phyloP scores from a whole-genome alignment of 1,139 yeast genomes.

The Suhomyces guaymorum region DNA sequence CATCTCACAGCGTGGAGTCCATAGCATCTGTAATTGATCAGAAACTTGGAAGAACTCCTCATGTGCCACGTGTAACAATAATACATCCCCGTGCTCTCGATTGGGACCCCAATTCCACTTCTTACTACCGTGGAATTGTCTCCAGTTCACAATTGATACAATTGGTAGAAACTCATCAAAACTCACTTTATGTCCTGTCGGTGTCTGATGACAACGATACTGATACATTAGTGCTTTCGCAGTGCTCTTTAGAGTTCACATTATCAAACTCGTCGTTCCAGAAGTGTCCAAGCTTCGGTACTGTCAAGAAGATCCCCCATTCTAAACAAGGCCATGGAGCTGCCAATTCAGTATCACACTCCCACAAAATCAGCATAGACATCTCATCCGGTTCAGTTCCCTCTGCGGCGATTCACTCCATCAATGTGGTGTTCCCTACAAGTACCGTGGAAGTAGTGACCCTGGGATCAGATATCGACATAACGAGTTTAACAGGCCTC shows the following conservation, averaged over 20 bases:
- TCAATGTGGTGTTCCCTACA: background rate
- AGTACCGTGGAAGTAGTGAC: background rate
- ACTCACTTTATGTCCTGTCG: conserved; percentile 2
- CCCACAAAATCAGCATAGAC: conserved; percentile 15
- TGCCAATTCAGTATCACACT: conserved; percentile 16
- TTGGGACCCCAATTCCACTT: conserved; percentile 3
- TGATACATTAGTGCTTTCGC: conserved; percentile 11
- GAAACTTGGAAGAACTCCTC: background rate
- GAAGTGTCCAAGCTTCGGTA: conserved; percentile 17
- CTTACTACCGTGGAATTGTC: too few relatives aligned
- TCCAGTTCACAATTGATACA: too few relatives aligned
- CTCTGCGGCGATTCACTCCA: background rate
- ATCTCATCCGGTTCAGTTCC: background rate
- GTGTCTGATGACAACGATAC: conserved; percentile 1
- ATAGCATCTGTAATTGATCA: background rate
- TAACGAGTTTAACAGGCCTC: background rate
- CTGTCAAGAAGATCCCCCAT: conserved; percentile 16
- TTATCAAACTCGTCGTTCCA: conserved; percentile 17
- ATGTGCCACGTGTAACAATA: background rate
- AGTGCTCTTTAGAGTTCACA: conserved; percentile 8
- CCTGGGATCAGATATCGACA: background rate
- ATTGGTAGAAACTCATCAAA: too few relatives aligned
- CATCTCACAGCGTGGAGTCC: conserved; percentile 1
- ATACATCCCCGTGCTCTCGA: background rate
- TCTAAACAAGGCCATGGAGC: conserved; percentile 28